Base-by-base conservation (phyloP, 2,329 filamentous ascomycete species). In the Trichophyton simii region DNA sequence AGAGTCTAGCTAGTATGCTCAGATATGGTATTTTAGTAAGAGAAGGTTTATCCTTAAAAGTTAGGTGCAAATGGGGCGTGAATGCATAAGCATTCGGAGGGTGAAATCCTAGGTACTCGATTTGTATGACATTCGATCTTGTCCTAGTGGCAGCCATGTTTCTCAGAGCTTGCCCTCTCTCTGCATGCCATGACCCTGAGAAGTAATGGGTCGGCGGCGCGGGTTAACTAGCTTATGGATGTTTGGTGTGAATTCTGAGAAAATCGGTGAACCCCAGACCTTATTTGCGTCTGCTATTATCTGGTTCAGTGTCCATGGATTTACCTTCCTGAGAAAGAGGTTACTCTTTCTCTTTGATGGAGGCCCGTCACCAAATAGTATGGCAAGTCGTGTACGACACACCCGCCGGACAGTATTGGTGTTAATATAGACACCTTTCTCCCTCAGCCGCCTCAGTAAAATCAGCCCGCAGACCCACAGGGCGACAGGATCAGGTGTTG, bases 401-500 rank as follows among this genome's bases (percentile, higher is more conserved):
- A 70, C 71, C 5, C 66, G 65, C 15, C 68, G 67, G 22, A 78
- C 69, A 41, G 66, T 65, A 20, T 64, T 61, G 36, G 61, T 63
- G 31, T 67, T 65, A 31, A 77, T 67, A 34, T 64, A 62, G n/a
- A 77, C 67, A 2, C 75, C 75, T 44, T 67, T 66, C 38, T 69
- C 62, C 63, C 71, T 69, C 2, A 78, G 64, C 36, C 75, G 69
- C 18, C 71, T 71, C 13, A 78, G 69, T 38, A 78, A 70, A 1
- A 71, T 48, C 8, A 77, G 63, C 1, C 76, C 76, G 15, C 76
- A 72, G 3, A 72, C 67, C 72, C 73, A 77, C 7, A 70, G 70
- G 20, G 75, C 67, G 3, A 75, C 67, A n/a, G 62, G 66, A 9
- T 69, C 65, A 2, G 64, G 65, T 0, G 64, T 54, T 8, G 42